A percentile compares a stretch with the other conserved stretches of the same genome.
These are phyloP conservation scores for Zymoseptoria ardabiliae DNA, from an alignment of 2,329 filamentous ascomycete genomes.

Conservation along the genomic window DNA sequence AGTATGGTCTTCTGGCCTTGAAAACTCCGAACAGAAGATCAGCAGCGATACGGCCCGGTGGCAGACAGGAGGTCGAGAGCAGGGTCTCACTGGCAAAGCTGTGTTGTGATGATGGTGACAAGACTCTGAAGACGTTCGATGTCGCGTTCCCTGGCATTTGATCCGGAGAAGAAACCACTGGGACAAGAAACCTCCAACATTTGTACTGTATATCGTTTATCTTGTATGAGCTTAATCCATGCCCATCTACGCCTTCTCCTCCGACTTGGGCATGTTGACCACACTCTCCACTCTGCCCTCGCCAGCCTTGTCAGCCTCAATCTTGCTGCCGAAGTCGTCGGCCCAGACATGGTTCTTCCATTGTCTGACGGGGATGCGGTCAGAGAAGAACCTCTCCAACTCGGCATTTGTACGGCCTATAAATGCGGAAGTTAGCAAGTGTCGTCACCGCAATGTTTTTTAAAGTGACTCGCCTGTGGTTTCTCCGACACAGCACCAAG, in stretches of 20 bases:
- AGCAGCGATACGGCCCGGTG: too few species aligned
- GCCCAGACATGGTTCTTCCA: constrained; percentile 16
- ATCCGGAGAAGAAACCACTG: neutral
- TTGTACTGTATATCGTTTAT: neutral
- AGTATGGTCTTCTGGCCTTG: too few species aligned
- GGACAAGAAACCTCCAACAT: neutral
- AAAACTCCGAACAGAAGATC: too few species aligned
- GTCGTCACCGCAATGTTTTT: too few species aligned
- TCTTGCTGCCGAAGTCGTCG: constrained; percentile 1
- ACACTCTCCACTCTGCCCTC: constrained; percentile 1
- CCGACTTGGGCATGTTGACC: neutral
- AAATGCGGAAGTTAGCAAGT: too few species aligned
- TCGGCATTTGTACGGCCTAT: constrained; percentile 32
- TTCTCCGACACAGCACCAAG: constrained; percentile 39
- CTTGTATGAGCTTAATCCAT: neutral
- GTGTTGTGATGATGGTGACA: too few species aligned
- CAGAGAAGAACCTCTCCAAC: constrained; percentile 35
- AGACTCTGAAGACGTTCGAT: too few species aligned
- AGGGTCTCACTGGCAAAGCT: too few species aligned
- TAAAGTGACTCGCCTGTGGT: too few species aligned
- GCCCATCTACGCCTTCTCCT: neutral
- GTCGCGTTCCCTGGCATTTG: neutral
- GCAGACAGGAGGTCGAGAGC: too few species aligned
- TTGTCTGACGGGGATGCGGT: constrained; percentile 21
- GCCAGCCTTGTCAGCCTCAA: neutral